Evolutionary conservation across 805 yeast species (phyloP).

Genomic region (Cephaloascus albidus): DNA sequence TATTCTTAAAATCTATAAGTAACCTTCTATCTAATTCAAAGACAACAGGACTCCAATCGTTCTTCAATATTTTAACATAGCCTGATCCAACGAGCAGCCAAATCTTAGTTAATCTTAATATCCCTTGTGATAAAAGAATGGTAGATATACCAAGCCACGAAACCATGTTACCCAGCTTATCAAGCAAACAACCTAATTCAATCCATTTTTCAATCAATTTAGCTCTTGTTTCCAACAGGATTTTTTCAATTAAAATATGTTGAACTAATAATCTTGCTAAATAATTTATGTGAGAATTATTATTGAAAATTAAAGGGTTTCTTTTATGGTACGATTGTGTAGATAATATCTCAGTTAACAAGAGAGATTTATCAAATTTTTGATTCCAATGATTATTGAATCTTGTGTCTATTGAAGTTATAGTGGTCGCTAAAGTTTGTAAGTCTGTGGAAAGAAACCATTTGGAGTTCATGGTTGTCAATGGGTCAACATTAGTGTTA

Average conservation of each 20-base stretch:
- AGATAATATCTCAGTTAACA: constrained; percentile 45
- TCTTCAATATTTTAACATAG: constrained; percentile 49
- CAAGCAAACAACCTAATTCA: constrained; percentile 67
- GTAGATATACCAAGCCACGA: constrained; percentile 91
- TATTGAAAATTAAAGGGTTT: constrained; percentile 75
- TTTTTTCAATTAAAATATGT: constrained; percentile 56
- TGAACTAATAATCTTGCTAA: constrained; percentile 59
- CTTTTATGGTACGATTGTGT: constrained; percentile 35
- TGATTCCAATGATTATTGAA: constrained; percentile 74
- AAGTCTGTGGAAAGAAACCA: constrained; percentile 47
- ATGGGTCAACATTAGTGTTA: constrained; percentile 8
- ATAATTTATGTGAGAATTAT: constrained; percentile 60
- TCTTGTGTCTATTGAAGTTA: constrained; percentile 57
- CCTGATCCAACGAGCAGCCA: constrained; percentile 68
- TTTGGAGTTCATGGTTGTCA: constrained; percentile 23
- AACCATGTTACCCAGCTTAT: constrained; percentile 82
- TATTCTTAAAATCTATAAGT: constrained; percentile 33
- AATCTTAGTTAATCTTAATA: constrained; percentile 60
- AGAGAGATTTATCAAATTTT: constrained; percentile 63
- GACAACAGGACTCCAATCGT: constrained; percentile 90
- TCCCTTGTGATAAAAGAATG: constrained; percentile 71
- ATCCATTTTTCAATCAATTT: constrained; percentile 74
- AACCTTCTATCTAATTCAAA: constrained; percentile 79
- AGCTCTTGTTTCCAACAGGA: constrained; percentile 41
- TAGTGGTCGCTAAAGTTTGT: constrained; percentile 48